Evolutionary conservation across 2,329 filamentous ascomycete species (phyloP), one percentile per base, ranked within the genome.

Genomic region (Colletotrichum abscissum): DNA sequence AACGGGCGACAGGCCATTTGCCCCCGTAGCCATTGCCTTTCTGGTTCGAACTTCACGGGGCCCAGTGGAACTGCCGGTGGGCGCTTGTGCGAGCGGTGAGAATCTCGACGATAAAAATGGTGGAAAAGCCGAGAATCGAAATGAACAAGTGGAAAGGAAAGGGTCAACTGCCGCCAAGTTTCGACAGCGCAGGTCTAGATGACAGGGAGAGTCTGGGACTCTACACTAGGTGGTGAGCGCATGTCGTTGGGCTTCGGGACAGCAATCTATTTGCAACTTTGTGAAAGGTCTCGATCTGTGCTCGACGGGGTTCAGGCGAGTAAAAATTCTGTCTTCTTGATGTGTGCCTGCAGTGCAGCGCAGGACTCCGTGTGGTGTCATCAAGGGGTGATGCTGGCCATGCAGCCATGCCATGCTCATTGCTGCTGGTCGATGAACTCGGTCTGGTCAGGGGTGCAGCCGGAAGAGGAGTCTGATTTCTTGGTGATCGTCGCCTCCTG

Each of bases 181-280:
- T 28, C 12, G 14, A 19, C 22, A 24, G 8, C 22, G 52, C 52
- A 26, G 22, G n/a, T n/a, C 22, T 24, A 33, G n/a, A 16, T 30
- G 26, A 57, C 55, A 28, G 26, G 55, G 24, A 49, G 42, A 49
- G 26, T 57, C 55, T 28, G 26, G 55, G 16, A 42, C 16, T 42
- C 5, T 42, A 5, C 16, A 19, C 5, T 42, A 5, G 38, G 38
- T 42, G 33, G 33, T 14, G 55, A 30, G 9, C 9, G 55, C 54
- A 24, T 49, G 46, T 30, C 54, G 26, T 46, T 16, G 12, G 63
- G 26, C 54, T 35, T 33, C 22, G 26, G 65, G n/a, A 63, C n/a
- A 52, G 58, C 57, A 72, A 74, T 74, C 72, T 63, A 72, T 67
- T 42, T 26, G 68, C 57, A 46, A 74, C 72, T 59, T 30, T 72